These are phyloP conservation scores for Skeletonema tropicum DNA, from an alignment of 108 stramenopile genomes.

Conservation along the genomic window DNA sequence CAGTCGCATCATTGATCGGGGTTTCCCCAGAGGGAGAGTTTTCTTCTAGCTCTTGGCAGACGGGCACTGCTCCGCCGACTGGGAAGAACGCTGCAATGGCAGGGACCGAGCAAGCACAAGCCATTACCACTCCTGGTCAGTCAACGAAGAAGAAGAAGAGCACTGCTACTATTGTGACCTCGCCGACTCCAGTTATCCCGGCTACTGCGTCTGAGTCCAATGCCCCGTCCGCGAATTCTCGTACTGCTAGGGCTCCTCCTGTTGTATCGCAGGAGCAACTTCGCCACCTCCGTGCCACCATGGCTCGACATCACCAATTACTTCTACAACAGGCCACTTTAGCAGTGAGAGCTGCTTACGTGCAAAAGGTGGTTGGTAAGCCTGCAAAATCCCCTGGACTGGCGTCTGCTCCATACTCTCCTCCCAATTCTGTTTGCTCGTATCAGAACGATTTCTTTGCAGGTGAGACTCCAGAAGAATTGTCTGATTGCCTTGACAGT, in stretches of 20 bases:
- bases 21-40: background rate
- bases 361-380: conserved; percentile 36
- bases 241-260: conserved; percentile 8
- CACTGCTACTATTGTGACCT: conserved; percentile 50
- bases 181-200: conserved; percentile 17
- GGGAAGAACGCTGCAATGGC: conserved; percentile 21
- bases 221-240: conserved; percentile 40
- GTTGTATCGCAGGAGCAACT: conserved; percentile 61
- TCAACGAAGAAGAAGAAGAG: conserved; percentile 50
- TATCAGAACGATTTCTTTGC: conserved; percentile 41
- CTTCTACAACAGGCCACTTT: conserved; percentile 80
- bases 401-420: no score
- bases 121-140: conserved; percentile 43
- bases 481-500: conserved; percentile 79
- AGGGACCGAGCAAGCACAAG: conserved; percentile 40
- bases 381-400: background rate
- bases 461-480: conserved; percentile 74
- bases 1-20: conserved; percentile 61
- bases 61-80: background rate
- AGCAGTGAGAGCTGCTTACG: conserved; percentile 73
- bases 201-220: conserved; percentile 4
- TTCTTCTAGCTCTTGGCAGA: conserved; percentile 8
- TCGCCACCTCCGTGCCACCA: conserved; percentile 52
- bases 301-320: conserved; percentile 79
- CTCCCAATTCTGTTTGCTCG: conserved; percentile 20